Conservation (phyloP, 1,284 basidiomycete genomes). For the Wolfiporia cocos region DNA sequence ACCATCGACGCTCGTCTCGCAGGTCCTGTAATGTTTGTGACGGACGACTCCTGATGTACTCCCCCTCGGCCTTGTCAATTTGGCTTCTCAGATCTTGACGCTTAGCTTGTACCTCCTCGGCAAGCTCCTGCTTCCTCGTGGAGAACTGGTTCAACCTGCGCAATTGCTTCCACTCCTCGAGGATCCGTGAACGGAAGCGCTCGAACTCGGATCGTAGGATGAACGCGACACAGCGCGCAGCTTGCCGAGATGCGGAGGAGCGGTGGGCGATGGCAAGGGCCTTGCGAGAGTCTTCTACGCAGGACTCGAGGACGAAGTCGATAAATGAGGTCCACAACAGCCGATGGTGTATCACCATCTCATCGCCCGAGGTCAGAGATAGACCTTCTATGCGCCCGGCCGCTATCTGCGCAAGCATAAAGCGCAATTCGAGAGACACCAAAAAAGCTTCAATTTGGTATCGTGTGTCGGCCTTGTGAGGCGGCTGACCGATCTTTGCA, state of each 20-base stretch:
- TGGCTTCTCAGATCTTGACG: slow-evolving; percentile 5
- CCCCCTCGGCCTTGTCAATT: slow-evolving; percentile 1
- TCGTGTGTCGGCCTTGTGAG: slow-evolving; percentile 46
- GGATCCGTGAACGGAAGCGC: slow-evolving; percentile 29
- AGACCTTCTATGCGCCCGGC: slow-evolving; percentile 16
- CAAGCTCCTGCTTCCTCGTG: slow-evolving; percentile 13
- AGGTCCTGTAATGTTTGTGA: slow-evolving; percentile 14
- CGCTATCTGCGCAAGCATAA: slow-evolving; percentile 29
- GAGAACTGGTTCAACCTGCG: slow-evolving; percentile 1
- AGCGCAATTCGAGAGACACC: slow-evolving; percentile 38
- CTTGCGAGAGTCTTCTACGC: slow-evolving; percentile 34
- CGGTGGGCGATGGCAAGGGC: slow-evolving; percentile 31
- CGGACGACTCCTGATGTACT: slow-evolving; percentile 11
- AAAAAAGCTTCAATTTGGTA: slow-evolving; percentile 51
- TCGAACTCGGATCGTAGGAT: slow-evolving; percentile 31
- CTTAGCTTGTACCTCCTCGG: slow-evolving; percentile 8
- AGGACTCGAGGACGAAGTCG: slow-evolving; percentile 35
- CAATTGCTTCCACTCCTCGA: slow-evolving; percentile 8
- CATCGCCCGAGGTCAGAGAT: slow-evolving; percentile 1
- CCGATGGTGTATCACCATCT: slow-evolving; percentile 7
- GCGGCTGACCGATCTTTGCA: slow-evolving; percentile 43
- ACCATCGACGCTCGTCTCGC: slow-evolving; percentile 28
- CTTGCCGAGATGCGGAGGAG: slow-evolving; percentile 29
- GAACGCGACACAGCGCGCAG: slow-evolving; percentile 29
- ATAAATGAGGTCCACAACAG: slow-evolving; percentile 32